Percentiles rank a stretch among this genome's conserved stretches.
phyloP scores from a whole-genome alignment of 1,284 basidiomycete species.

The Boletus smithii region DNA sequence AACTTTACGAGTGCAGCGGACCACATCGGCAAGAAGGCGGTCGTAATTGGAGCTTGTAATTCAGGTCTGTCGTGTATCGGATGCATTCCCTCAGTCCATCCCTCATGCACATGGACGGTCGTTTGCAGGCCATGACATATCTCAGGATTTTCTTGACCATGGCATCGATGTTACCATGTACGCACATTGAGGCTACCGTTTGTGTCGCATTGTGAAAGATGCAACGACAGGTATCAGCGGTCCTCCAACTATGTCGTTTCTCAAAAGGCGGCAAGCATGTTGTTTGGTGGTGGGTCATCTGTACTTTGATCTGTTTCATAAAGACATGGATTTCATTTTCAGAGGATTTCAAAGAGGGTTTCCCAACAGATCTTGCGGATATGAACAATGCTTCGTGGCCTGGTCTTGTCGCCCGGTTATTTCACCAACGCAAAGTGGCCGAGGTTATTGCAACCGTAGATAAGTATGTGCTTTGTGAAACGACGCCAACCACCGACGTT shows the following conservation, averaged over 20 bases:
- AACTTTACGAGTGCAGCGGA: conserved; percentile 44
- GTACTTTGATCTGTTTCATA: background rate
- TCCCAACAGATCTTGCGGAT: conserved; percentile 6
- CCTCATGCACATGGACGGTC: background rate
- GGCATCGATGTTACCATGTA: conserved; percentile 32
- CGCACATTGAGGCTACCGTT: background rate
- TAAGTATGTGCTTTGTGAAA: background rate
- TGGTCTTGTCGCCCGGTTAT: background rate
- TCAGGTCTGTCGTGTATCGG: conserved; percentile 37
- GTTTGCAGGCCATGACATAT: conserved; percentile 39
- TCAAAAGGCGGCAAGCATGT: conserved; percentile 39
- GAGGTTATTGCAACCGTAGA: conserved; percentile 1
- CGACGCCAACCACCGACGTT: background rate
- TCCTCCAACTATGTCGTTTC: conserved; percentile 49
- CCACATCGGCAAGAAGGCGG: conserved; percentile 51
- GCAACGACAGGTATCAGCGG: conserved; percentile 45
- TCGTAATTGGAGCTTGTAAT: conserved; percentile 55
- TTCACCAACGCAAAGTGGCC: conserved; percentile 2
- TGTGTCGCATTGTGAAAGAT: background rate
- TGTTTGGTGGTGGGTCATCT: conserved; percentile 24
- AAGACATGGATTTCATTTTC: background rate
- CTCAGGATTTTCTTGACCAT: conserved; percentile 38
- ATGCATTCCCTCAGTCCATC: background rate
- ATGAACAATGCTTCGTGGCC: conserved; percentile 1
- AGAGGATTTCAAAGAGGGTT: conserved; percentile 1